Evolutionary conservation across 192 early-diverging fungal genomes (phyloP).

Genomic region (Coemansia sp.): DNA sequence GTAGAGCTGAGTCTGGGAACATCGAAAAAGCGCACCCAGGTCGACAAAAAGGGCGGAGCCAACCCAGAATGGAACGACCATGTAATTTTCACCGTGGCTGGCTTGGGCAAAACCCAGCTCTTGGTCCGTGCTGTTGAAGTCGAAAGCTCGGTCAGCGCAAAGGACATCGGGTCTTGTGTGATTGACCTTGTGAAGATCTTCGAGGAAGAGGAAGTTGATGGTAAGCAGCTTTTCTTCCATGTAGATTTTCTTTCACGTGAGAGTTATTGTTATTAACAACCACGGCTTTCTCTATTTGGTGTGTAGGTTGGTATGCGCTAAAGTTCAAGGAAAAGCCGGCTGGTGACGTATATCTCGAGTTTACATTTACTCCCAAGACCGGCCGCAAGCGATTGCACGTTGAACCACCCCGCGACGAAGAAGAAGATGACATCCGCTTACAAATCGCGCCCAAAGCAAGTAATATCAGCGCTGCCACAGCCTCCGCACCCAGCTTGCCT

Average conservation of each 20-base stretch:
- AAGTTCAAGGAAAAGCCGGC: constrained; percentile 42
- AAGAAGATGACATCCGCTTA: constrained; percentile 14
- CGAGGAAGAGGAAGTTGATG: constrained; percentile 50
- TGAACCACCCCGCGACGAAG: constrained; percentile 10
- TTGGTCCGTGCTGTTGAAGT: constrained; percentile 39
- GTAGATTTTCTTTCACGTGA: background rate
- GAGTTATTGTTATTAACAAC: background rate
- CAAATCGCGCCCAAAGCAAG: constrained; percentile 19
- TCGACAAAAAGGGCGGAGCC: constrained; percentile 53
- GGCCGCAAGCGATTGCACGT: constrained; percentile 24
- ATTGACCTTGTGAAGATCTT: constrained; percentile 49
- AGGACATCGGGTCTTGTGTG: constrained; percentile 44
- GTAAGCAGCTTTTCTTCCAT: constrained; percentile 10
- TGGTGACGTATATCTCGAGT: constrained; percentile 50
- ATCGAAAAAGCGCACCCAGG: constrained; percentile 43
- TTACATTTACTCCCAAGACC: constrained; percentile 46
- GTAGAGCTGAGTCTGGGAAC: constrained; percentile 47
- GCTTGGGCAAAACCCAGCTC: constrained; percentile 45
- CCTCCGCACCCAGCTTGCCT: constrained; percentile 27
- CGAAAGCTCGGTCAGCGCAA: constrained; percentile 33
- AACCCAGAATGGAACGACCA: constrained; percentile 53
- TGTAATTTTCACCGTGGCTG: constrained; percentile 35
- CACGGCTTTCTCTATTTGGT: constrained; percentile 2
- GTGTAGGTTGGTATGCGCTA: constrained; percentile 51
- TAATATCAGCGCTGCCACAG: constrained; percentile 11